Evolutionary conservation across 176 grass and related monocot genomes (phyloP).

Genomic region (Triticum timopheevii): DNA sequence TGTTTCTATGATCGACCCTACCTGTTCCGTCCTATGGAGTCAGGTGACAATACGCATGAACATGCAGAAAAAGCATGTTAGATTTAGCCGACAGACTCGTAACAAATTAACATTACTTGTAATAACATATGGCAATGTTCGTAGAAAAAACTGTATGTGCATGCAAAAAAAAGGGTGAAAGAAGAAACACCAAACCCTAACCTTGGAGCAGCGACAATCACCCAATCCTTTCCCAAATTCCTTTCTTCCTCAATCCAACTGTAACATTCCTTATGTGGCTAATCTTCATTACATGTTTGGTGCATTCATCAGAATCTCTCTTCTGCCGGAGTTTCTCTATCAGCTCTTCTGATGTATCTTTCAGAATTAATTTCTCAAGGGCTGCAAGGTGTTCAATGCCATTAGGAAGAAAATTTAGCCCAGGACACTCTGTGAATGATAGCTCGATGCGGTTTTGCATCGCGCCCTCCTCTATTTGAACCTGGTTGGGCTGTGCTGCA

Average conservation of each 20-base stretch:
- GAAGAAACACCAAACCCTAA: no score
- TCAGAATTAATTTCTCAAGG: background rate
- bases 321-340: background rate
- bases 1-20: background rate
- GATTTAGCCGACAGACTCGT: background rate
- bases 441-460: background rate
- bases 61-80: background rate
- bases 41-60: background rate
- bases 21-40: background rate
- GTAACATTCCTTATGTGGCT: background rate
- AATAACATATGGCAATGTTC: no score
- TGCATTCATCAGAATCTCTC: background rate
- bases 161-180: no score
- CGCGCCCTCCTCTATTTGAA: no score
- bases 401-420: background rate
- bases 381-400: background rate
- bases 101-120: no score
- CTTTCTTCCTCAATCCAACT: background rate
- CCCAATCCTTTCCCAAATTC: no score
- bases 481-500: background rate
- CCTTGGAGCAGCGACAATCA: no score
- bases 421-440: background rate
- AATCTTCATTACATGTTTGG: background rate
- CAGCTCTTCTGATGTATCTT: background rate
- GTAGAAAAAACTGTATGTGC: no score